Evolutionary conservation across 2,329 filamentous ascomycete species (phyloP).

Genomic region (Colletotrichum sp.): DNA sequence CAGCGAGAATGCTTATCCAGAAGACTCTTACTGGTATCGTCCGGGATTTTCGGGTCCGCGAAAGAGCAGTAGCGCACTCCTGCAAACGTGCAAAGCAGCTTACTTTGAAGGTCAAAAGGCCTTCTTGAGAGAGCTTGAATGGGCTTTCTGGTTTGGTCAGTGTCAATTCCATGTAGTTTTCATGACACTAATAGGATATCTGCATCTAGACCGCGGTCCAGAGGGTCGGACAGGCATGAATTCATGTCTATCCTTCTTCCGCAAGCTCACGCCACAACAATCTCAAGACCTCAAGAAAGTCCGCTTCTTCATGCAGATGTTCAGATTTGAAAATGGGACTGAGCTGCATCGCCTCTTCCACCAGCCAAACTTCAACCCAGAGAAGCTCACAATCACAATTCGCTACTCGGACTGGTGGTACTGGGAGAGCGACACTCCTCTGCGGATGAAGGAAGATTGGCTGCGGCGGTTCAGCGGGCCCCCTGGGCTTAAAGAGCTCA

Average conservation of each 20-base stretch:
- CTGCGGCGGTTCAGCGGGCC: constrained; percentile 30
- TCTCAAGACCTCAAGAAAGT: constrained; percentile 29
- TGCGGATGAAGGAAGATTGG: constrained; percentile 42
- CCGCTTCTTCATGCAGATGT: constrained; percentile 49
- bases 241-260: background rate
- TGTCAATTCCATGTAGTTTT: fast-evolving
- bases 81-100: constrained; percentile 43
- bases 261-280: background rate
- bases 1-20: constrained; percentile 28
- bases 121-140: constrained; percentile 10
- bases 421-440: constrained; percentile 42
- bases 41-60: constrained; percentile 44
- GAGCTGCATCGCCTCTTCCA: constrained; percentile 30
- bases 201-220: background rate
- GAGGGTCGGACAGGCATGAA: background rate
- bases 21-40: constrained; percentile 40
- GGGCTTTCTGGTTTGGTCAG: constrained; percentile 3
- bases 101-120: constrained; percentile 1
- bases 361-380: constrained; percentile 35
- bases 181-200: background rate
- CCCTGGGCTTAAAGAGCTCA: constrained; percentile 39
- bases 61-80: constrained; percentile 39
- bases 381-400: constrained; percentile 47
- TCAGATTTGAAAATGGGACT: constrained; percentile 33
- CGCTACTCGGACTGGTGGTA: constrained; percentile 55